Base-by-base conservation (phyloP, 1,284 basidiomycete genomes). In the Serendipita sp. region DNA sequence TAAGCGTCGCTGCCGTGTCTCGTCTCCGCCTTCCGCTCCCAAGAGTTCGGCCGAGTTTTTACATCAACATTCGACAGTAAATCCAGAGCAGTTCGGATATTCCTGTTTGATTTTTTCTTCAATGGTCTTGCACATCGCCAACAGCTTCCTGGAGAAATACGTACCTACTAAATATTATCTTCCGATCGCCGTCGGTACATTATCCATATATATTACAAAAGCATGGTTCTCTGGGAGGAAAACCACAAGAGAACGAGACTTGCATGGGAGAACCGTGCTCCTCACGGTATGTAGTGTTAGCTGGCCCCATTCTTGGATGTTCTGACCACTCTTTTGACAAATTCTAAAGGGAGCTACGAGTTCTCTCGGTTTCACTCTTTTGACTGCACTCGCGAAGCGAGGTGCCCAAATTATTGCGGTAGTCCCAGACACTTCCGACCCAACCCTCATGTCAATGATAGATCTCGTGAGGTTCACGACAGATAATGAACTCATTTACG, bases 321-420 rank as follows among this genome's bases (percentile, higher is more conserved):
- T 43, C 45, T 17, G 22, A 68, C 66, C 41, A 32, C 32, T 41
- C 12, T 29, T 47, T 26, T 68, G 22, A 44, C 22, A 58, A 17
- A 22, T 44, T 42, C 61, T 63, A 60, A 68, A 88, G 86, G 88
- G 87, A 32, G 85, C 76, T 0, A 87, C 90, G 67, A 85, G 85
- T 1, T 82, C 87, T 1, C 71, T 84, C 22, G 88, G 87, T 2
- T 70, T 89, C 2, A 85, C 83, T 0, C 68, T 88, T 0, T 71
- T 88, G 3, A 80, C 86, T 65, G 73, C 73, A 1, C 72, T 91
- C 2, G 86, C 88, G 1, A 73, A 79, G 63, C 78, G 85, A 58
- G 88, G 88, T 15, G 87, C 87, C 17, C 84, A 86, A 66, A 74
- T 91, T 65, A 86, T 91, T 47, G 83, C 84, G 0, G 78, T 91